Percentiles rank a stretch among this genome's conserved stretches.
Conservation (phyloP, 352 stramenopile genomes). For the Phytopythium vexans region DNA sequence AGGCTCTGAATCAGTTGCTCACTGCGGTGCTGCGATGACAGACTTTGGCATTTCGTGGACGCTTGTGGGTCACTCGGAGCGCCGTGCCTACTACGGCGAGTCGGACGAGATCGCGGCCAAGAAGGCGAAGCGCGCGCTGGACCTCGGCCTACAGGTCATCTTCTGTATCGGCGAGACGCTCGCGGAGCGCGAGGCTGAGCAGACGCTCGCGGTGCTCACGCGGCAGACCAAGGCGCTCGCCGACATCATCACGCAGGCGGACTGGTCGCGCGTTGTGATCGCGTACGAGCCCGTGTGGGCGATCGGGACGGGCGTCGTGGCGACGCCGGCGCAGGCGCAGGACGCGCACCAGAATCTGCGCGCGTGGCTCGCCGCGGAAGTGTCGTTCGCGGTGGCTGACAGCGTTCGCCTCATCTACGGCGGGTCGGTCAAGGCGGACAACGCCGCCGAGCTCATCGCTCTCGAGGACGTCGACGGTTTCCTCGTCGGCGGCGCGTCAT, state of each 20-base stretch:
- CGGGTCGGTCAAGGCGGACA: slow-evolving; percentile 91
- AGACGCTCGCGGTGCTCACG: slow-evolving; percentile 92
- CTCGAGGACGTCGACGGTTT: slow-evolving; percentile 90
- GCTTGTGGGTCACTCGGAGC: slow-evolving; percentile 92
- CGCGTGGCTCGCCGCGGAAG: slow-evolving; percentile 65
- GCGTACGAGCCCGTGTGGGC: slow-evolving; percentile 98
- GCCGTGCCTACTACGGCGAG: slow-evolving; percentile 90
- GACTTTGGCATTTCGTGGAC: slow-evolving; percentile 77
- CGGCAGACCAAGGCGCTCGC: slow-evolving; percentile 94
- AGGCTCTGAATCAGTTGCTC: not conserved
- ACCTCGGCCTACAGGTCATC: slow-evolving; percentile 91
- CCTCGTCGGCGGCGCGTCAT: slow-evolving; percentile 91
- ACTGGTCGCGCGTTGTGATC: slow-evolving; percentile 89
- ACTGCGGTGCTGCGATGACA: not conserved
- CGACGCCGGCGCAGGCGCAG: slow-evolving; percentile 94
- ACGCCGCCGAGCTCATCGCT: slow-evolving; percentile 87
- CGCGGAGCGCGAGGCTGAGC: slow-evolving; percentile 80
- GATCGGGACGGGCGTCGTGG: slow-evolving; percentile 96
- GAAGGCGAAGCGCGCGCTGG: slow-evolving; percentile 91
- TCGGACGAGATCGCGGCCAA: slow-evolving; percentile 92
- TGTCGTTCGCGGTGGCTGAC: slow-evolving; percentile 65
- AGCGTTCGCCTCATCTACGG: slow-evolving; percentile 90
- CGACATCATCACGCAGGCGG: slow-evolving; percentile 72
- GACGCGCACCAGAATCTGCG: slow-evolving; percentile 86
- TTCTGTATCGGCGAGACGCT: slow-evolving; percentile 98